phyloP scores from a whole-genome alignment of 2,329 filamentous ascomycete genomes.

The Aspergillus sp. region DNA sequence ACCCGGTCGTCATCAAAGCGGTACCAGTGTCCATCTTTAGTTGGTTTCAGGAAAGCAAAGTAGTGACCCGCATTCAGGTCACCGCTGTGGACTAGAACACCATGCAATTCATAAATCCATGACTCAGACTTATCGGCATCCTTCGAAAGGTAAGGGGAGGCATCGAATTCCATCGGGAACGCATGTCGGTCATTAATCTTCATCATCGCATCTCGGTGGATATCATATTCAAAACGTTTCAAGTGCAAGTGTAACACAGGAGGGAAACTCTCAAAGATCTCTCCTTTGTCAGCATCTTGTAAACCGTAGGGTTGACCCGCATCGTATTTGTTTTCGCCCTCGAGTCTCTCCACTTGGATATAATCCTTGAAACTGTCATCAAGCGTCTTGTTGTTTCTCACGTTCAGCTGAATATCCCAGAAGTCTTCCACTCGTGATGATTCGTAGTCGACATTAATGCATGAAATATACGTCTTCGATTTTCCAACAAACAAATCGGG shows the following conservation, averaged over 20 bases:
- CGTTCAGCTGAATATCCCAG: conserved; percentile 98
- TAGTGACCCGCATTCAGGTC: conserved; percentile 98
- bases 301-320: conserved; percentile 86
- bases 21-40: conserved; percentile 92
- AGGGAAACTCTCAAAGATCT: conserved; percentile 94
- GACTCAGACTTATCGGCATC: conserved; percentile 84
- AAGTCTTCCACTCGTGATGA: conserved; percentile 95
- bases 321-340: conserved; percentile 98
- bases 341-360: conserved; percentile 92
- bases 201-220: conserved; percentile 95
- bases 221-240: conserved; percentile 97
- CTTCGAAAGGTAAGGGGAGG: conserved; percentile 80
- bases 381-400: conserved; percentile 87
- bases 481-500: conserved; percentile 94
- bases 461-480: conserved; percentile 97
- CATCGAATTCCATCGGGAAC: conserved; percentile 54
- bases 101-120: conserved; percentile 90
- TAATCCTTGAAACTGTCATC: conserved; percentile 96
- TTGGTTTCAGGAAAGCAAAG: conserved; percentile 93
- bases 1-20: conserved; percentile 97
- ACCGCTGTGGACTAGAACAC: conserved; percentile 93
- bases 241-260: conserved; percentile 92
- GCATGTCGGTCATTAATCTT: conserved; percentile 68
- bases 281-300: conserved; percentile 95
- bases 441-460: conserved; percentile 97